Percentiles rank a stretch among this genome's conserved stretches.
Evolutionary conservation across 139 green algal species (phyloP).

Genomic region (Micractinium sp.): DNA sequence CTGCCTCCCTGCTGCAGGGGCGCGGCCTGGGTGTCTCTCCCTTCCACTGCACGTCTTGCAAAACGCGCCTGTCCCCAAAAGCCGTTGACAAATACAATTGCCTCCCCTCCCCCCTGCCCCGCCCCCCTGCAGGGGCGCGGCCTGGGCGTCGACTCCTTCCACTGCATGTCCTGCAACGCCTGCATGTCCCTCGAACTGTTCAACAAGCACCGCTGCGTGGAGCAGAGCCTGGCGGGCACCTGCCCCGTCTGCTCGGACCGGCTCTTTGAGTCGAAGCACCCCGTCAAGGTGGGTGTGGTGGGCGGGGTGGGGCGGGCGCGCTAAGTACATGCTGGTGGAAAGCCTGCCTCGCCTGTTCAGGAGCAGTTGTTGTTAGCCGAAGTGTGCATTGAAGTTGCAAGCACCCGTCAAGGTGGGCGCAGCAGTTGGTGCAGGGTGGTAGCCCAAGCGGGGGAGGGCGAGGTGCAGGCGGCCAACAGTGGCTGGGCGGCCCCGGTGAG

Average conservation of each 20-base stretch:
- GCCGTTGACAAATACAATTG: too few species aligned
- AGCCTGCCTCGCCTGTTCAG: too few species aligned
- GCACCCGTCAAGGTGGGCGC: too few species aligned
- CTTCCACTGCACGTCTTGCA: conserved; percentile 53
- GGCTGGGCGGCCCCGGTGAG: too few species aligned
- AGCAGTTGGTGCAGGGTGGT: too few species aligned
- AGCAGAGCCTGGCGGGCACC: conserved; percentile 79
- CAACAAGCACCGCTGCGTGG: conserved; percentile 90
- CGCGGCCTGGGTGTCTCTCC: conserved; percentile 90
- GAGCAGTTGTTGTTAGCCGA: too few species aligned
- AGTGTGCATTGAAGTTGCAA: too few species aligned
- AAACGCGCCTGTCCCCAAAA: neutral
- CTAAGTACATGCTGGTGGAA: too few species aligned
- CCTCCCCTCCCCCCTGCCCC: neutral
- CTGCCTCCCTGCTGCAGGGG: conserved; percentile 31
- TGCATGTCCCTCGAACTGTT: conserved; percentile 95
- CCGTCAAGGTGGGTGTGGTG: conserved; percentile 70
- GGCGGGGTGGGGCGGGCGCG: neutral
- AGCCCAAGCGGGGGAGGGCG: too few species aligned
- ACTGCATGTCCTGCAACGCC: conserved; percentile 99
- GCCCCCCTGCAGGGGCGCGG: conserved; percentile 52
- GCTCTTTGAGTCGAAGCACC: conserved; percentile 88
- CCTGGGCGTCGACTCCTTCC: conserved; percentile 94
- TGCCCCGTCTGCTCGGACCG: conserved; percentile 97
- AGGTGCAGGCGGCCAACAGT: too few species aligned